Conservation (phyloP, 2,329 filamentous ascomycete species). For the Colletotrichum gloeosporioides region DNA sequence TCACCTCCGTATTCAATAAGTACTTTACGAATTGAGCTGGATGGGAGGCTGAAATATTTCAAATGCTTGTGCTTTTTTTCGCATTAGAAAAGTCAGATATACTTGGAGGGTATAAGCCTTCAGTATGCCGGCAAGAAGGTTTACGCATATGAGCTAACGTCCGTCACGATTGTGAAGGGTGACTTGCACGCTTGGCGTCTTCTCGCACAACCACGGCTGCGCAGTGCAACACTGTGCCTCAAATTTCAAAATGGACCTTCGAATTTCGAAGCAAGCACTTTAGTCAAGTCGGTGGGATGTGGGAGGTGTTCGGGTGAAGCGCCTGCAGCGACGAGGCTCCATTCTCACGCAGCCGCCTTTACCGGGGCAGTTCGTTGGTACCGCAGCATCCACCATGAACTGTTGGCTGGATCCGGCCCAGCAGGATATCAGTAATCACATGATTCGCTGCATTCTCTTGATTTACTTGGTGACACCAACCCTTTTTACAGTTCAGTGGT, state of each 20-base stretch:
- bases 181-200: too few species aligned
- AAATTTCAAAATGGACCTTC: not conserved
- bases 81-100: not conserved
- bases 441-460: not conserved
- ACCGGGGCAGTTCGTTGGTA: not conserved
- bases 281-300: not conserved
- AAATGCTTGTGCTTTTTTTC: not conserved
- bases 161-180: too few species aligned
- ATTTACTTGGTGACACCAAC: not conserved
- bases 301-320: not conserved
- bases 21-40: too few species aligned
- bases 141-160: too few species aligned
- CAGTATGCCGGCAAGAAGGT: too few species aligned
- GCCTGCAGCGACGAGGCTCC: not conserved
- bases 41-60: not conserved
- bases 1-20: not conserved
- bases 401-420: not conserved
- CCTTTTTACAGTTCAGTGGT: not conserved
- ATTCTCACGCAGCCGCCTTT: not conserved
- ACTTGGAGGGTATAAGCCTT: too few species aligned
- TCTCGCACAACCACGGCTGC: not conserved
- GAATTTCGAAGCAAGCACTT: not conserved
- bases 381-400: not conserved
- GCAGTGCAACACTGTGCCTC: not conserved
- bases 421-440: not conserved